Conservation (phyloP, 306 rosid species). For the Neltuma alba region DNA sequence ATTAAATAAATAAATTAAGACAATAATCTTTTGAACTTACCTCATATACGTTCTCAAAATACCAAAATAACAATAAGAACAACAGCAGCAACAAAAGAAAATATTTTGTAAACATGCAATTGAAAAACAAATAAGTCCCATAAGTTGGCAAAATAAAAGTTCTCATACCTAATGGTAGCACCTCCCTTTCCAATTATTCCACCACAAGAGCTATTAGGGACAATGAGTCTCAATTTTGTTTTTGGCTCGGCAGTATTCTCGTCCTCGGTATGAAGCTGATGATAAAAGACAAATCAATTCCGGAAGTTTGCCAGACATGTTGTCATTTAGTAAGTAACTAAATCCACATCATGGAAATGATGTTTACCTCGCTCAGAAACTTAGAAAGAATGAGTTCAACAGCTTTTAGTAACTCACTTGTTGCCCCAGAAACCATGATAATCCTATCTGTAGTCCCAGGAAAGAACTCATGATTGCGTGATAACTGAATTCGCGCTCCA, state of each 20-base stretch:
- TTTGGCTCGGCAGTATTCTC: conserved; percentile 78
- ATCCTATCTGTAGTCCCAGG: conserved; percentile 99
- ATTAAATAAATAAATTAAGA: too few species aligned
- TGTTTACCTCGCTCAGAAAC: conserved; percentile 87
- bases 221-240: conserved; percentile 85
- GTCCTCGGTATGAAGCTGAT: conserved; percentile 82
- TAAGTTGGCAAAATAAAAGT: conserved; percentile 27
- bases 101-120: conserved; percentile 23
- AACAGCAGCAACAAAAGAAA: not conserved
- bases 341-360: conserved; percentile 28
- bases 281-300: conserved; percentile 27
- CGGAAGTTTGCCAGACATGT: conserved; percentile 25
- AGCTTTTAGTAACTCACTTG: conserved; percentile 76
- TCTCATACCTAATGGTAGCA: conserved; percentile 86
- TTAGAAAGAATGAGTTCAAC: conserved; percentile 87
- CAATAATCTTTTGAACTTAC: conserved; percentile 10
- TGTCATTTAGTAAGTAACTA: conserved; percentile 23
- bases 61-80: not conserved
- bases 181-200: conserved; percentile 99
- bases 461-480: conserved; percentile 94
- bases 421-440: conserved; percentile 89
- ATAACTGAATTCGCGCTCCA: conserved; percentile 97
- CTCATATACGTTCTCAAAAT: conserved; percentile 3
- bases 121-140: conserved; percentile 23
- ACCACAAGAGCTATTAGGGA: conserved; percentile 96